A percentile compares a stretch with the other conserved stretches of the same genome.
Evolutionary conservation across 2,329 filamentous ascomycete genomes (phyloP).

Genomic region (Fusarium phyllophilum): DNA sequence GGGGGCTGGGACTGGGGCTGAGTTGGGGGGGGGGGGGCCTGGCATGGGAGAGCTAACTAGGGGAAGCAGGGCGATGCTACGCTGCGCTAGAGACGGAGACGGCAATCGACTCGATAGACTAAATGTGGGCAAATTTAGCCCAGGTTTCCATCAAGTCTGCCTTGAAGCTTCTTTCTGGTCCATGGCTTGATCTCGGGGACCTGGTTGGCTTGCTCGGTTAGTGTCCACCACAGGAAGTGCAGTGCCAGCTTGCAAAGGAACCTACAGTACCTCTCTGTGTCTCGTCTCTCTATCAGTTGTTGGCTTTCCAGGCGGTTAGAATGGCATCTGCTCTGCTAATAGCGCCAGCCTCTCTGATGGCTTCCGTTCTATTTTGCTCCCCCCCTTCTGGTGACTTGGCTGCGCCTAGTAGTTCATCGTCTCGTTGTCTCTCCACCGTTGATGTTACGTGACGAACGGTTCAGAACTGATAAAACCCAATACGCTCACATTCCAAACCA

Average conservation of each 20-base stretch:
- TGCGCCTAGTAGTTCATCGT: constrained; percentile 34
- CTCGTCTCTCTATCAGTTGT: not conserved
- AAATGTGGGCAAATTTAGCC: constrained; percentile 38
- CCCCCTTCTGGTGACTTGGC: constrained; percentile 17
- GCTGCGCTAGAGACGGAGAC: constrained; percentile 16
- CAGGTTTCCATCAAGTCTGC: constrained; percentile 27
- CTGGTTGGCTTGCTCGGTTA: constrained; percentile 21
- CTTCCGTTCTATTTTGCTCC: constrained; percentile 25
- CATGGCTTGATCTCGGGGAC: constrained; percentile 16
- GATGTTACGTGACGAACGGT: constrained; percentile 35
- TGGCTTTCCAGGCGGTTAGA: constrained; percentile 16
- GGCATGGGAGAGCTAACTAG: not conserved
- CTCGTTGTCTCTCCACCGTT: constrained; percentile 33
- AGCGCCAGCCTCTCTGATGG: constrained; percentile 17
- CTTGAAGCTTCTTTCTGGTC: constrained; percentile 23
- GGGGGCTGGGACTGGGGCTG: not conserved
- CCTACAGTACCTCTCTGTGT: not conserved
- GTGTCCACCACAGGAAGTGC: not conserved
- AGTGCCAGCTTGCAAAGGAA: constrained; percentile 17
- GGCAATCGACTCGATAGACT: constrained; percentile 28
- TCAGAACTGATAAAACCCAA: constrained; percentile 14
- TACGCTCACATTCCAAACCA: constrained; percentile 22
- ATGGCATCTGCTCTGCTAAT: constrained; percentile 1
- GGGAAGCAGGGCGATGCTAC: constrained; percentile 27
- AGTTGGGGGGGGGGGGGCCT: not conserved